These are phyloP conservation scores for Lipomyces sp. DNA, from an alignment of 805 yeast species.

Conservation along the genomic window DNA sequence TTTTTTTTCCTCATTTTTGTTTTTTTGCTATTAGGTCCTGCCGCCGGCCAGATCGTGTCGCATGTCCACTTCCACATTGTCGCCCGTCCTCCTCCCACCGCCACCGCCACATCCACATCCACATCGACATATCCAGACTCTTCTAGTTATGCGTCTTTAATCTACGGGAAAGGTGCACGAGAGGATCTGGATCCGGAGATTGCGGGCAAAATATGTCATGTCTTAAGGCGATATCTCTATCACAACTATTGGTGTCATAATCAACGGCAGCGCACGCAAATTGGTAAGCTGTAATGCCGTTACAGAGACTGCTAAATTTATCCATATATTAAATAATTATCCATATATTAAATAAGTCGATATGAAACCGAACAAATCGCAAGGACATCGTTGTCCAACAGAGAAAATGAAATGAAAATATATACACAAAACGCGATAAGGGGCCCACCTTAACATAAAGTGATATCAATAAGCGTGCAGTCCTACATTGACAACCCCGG, in stretches of 20 bases:
- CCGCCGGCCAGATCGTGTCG: slow-evolving; percentile 90
- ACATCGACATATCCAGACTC: slow-evolving; percentile 11
- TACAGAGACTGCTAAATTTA: neutral
- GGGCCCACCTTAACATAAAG: neutral
- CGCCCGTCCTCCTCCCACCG: slow-evolving; percentile 55
- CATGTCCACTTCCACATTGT: slow-evolving; percentile 93
- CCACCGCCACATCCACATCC: neutral
- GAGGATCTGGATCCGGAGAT: slow-evolving; percentile 43
- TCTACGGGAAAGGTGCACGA: slow-evolving; percentile 45
- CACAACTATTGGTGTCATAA: neutral
- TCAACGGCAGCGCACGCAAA: neutral
- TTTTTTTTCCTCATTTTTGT: too few relatives aligned
- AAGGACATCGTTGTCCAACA: neutral
- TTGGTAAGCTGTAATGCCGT: neutral
- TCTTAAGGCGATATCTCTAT: neutral
- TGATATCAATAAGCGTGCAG: neutral
- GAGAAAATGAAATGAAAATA: neutral
- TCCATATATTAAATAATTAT: neutral
- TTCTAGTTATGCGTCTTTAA: slow-evolving; percentile 39
- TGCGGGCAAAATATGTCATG: slow-evolving; percentile 8
- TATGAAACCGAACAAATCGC: neutral
- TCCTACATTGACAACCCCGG: neutral
- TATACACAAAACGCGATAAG: neutral
- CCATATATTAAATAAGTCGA: neutral
- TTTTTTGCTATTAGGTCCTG: slow-evolving; percentile 45